Conservation (phyloP, 768 basidiomycete genomes). For the Aureoboletus auriporus region DNA sequence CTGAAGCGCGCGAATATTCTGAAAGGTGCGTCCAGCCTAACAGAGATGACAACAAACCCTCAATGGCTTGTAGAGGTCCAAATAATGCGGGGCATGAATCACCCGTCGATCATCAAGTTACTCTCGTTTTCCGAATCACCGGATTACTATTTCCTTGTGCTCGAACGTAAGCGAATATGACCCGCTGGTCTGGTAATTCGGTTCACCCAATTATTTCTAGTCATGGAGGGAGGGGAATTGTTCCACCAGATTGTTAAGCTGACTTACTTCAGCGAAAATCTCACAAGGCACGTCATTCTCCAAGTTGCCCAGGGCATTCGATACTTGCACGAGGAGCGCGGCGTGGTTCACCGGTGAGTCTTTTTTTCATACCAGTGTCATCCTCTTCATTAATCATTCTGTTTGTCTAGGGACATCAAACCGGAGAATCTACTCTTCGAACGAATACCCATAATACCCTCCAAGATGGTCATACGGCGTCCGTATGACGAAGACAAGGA, state of each 20-base stretch:
- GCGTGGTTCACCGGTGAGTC: constrained; percentile 85
- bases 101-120: constrained; percentile 91
- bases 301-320: constrained; percentile 94
- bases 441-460: constrained; percentile 86
- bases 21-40: constrained; percentile 54
- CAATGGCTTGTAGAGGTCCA: constrained; percentile 73
- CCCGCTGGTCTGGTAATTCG: neutral
- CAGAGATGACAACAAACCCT: neutral
- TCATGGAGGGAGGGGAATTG: constrained; percentile 96
- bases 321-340: constrained; percentile 95
- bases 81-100: constrained; percentile 94
- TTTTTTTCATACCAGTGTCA: neutral
- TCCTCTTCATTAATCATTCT: neutral
- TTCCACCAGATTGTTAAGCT: constrained; percentile 99
- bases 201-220: constrained; percentile 35
- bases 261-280: constrained; percentile 96
- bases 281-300: constrained; percentile 95
- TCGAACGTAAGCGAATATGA: constrained; percentile 67
- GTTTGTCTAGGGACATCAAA: constrained; percentile 74
- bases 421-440: constrained; percentile 97
- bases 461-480: constrained; percentile 65
- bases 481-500: constrained; percentile 98
- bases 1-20: constrained; percentile 91
- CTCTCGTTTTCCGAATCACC: constrained; percentile 87
- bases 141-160: constrained; percentile 91